Conservation (phyloP, 148 eudicot genomes). For the Persicaria tinctoria region DNA sequence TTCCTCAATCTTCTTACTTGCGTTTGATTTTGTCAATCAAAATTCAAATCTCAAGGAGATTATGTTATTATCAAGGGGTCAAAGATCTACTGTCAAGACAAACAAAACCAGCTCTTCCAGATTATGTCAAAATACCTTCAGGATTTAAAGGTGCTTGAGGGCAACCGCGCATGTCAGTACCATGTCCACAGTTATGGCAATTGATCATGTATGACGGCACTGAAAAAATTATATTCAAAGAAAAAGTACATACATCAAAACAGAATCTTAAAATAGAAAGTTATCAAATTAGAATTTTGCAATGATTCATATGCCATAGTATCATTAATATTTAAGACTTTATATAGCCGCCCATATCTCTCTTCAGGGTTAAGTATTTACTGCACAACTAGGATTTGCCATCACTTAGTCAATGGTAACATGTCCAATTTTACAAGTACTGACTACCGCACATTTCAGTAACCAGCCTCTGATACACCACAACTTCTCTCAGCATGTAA, state of each 20-base stretch:
- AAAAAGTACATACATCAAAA: constrained; percentile 3
- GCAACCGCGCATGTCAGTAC: constrained; percentile 92
- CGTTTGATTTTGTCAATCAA: background rate
- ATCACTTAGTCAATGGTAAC: background rate
- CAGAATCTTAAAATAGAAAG: background rate
- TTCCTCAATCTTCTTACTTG: background rate
- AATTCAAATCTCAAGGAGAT: background rate
- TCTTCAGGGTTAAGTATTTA: background rate
- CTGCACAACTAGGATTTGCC: background rate
- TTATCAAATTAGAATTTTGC: background rate
- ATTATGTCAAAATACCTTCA: constrained; percentile 50
- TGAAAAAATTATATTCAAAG: constrained; percentile 21
- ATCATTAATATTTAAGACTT: background rate
- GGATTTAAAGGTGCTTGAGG: constrained; percentile 81
- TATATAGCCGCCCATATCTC: no score
- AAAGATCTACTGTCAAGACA: background rate
- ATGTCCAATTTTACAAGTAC: background rate
- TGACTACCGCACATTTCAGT: background rate
- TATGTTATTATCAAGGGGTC: background rate
- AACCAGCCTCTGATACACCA: background rate
- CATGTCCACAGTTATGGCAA: constrained; percentile 95
- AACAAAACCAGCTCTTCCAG: background rate
- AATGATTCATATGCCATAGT: background rate
- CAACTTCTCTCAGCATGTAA: constrained; percentile 1
- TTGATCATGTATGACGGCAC: constrained; percentile 82